phyloP scores from a whole-genome alignment of 2,329 filamentous ascomycete genomes.

The Microsporum audouinii region DNA sequence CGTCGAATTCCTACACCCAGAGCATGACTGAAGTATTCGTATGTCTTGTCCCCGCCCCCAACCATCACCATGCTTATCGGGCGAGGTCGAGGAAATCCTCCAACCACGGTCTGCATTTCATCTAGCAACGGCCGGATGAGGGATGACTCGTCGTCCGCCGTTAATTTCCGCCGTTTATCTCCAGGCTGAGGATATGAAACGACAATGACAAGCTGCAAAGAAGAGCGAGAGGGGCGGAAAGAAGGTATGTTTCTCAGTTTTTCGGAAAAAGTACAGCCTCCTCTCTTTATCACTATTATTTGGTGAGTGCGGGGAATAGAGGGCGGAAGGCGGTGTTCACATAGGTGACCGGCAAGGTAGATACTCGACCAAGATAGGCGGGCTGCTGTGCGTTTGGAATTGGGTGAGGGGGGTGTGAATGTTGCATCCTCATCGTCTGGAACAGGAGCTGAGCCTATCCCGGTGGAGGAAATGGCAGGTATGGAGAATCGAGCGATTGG shows the following conservation, averaged over 20 bases:
- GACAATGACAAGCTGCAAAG: constrained; percentile 60
- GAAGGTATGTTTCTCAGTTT: constrained; percentile 80
- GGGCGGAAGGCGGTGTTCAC: constrained; percentile 42
- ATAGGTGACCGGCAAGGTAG: constrained; percentile 61
- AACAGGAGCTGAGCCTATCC: constrained; percentile 52
- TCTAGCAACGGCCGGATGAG: constrained; percentile 62
- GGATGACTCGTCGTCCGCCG: constrained; percentile 27
- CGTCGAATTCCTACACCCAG: constrained; percentile 62
- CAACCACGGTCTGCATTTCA: constrained; percentile 57
- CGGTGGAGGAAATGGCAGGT: constrained; percentile 40
- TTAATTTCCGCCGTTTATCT: constrained; percentile 11
- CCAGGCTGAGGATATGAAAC: constrained; percentile 30
- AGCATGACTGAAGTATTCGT: constrained; percentile 52
- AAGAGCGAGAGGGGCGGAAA: constrained; percentile 49
- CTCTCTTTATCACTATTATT: constrained; percentile 69
- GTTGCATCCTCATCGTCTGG: constrained; percentile 51
- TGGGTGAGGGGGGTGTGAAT: constrained; percentile 23
- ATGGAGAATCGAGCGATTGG: constrained; percentile 32
- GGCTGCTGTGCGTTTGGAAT: constrained; percentile 28
- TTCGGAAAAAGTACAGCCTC: constrained; percentile 69
- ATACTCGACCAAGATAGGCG: constrained; percentile 57
- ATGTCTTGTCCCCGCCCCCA: constrained; percentile 55
- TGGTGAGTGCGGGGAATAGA: constrained; percentile 50
- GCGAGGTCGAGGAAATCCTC: constrained; percentile 56
- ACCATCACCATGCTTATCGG: constrained; percentile 78